These are phyloP conservation scores for Lepidopterella palustris DNA, from an alignment of 495 filamentous ascomycete genomes.

Conservation along the genomic window DNA sequence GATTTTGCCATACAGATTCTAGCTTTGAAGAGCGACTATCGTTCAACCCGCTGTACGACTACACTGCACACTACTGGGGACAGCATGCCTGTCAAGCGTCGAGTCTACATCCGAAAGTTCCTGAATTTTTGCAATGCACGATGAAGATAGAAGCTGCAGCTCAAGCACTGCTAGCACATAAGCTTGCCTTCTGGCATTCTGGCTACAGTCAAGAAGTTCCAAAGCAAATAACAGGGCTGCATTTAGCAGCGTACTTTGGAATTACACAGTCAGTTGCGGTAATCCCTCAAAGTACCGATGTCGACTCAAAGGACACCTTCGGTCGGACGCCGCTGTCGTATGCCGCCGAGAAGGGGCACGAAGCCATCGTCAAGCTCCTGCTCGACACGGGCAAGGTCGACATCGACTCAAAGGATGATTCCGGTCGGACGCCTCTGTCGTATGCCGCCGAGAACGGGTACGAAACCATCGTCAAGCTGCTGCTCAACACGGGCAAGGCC, in stretches of 20 bases:
- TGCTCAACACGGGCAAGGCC: no score
- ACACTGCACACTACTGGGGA: slow-evolving; percentile 44
- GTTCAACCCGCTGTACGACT: slow-evolving; percentile 38
- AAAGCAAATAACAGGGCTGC: not conserved
- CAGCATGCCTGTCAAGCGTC: slow-evolving; percentile 33
- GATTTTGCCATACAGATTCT: slow-evolving; percentile 28
- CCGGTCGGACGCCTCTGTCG: not conserved
- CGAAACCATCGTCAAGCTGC: not conserved
- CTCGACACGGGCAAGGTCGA: not conserved
- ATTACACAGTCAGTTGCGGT: not conserved
- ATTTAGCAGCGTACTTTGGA: not conserved
- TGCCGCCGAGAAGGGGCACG: not conserved
- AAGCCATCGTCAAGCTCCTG: not conserved
- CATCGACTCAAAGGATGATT: not conserved
- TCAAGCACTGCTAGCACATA: slow-evolving; percentile 6
- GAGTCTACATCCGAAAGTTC: not conserved
- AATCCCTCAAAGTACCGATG: not conserved
- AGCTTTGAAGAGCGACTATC: slow-evolving; percentile 27
- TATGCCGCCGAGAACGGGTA: not conserved
- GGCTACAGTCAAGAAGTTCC: not conserved
- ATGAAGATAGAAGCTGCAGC: not conserved
- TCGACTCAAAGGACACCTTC: not conserved
- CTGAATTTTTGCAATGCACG: slow-evolving; percentile 3
- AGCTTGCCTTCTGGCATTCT: not conserved
- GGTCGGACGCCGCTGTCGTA: slow-evolving; percentile 1